These are phyloP conservation scores for Tulasnella calospora DNA, from an alignment of 768 basidiomycete genomes.

Conservation along the genomic window DNA sequence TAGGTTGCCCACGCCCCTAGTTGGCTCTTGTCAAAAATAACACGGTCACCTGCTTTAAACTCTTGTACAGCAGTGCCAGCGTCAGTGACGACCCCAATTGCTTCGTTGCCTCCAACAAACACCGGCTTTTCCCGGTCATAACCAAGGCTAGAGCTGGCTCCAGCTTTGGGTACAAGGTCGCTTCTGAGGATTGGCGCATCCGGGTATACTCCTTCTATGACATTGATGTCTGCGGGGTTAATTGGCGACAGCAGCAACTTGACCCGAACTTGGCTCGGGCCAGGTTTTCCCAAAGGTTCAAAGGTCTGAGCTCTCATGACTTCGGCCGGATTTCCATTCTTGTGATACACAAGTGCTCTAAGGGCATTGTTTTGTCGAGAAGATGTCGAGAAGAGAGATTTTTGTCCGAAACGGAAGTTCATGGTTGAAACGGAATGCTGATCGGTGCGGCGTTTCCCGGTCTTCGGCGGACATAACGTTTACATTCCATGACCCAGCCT, in stretches of 20 bases:
- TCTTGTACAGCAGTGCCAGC: constrained; percentile 37
- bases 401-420: neutral
- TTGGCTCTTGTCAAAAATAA: constrained; percentile 63
- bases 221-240: constrained; percentile 62
- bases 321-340: constrained; percentile 52
- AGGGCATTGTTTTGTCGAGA: neutral
- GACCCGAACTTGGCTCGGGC: constrained; percentile 57
- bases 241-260: constrained; percentile 66
- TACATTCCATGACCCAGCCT: neutral
- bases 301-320: constrained; percentile 55
- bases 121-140: constrained; percentile 24
- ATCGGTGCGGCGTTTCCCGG: neutral
- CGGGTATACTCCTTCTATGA: constrained; percentile 66
- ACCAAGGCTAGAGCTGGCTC: neutral
- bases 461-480: neutral
- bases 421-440: neutral
- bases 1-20: constrained; percentile 69
- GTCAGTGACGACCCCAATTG: constrained; percentile 59
- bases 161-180: constrained; percentile 33
- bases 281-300: constrained; percentile 50
- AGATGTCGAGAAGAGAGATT: neutral
- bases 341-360: constrained; percentile 28
- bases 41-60: constrained; percentile 61
- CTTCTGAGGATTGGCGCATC: constrained; percentile 44
- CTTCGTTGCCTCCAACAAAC: constrained; percentile 69